Percentiles rank a stretch among this genome's conserved stretches.
Conservation (phyloP, 306 rosid species). For the Cotoneaster glaucophyllus region DNA sequence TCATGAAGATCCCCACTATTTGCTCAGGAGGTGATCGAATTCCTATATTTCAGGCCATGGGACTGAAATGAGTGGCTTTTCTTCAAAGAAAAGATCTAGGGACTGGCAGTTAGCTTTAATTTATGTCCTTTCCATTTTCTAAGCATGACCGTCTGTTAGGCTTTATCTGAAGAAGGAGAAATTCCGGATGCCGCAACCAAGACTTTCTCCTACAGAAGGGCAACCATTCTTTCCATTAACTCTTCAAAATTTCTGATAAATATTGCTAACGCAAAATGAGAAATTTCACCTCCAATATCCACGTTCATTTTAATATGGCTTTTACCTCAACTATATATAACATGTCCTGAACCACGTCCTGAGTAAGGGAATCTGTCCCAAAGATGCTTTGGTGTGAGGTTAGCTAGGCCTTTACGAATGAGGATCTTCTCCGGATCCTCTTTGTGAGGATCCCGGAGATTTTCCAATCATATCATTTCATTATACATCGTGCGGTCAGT, state of each 20-base stretch:
- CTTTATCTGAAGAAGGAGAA: not conserved
- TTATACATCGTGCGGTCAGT: no score
- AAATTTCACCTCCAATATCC: not conserved
- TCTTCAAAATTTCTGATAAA: no score
- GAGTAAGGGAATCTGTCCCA: not conserved
- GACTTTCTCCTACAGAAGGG: not conserved
- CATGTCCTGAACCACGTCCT: not conserved
- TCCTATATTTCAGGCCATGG: no score
- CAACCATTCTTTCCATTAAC: not conserved
- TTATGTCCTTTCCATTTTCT: not conserved
- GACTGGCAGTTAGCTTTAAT: not conserved
- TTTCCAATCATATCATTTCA: rapidly evolving
- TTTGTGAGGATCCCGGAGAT: rapidly evolving
- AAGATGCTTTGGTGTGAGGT: not conserved
- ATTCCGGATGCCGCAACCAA: no score
- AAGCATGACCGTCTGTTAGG: not conserved
- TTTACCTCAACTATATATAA: no score
- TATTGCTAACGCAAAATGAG: not conserved
- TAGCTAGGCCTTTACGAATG: not conserved
- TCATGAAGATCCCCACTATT: no score
- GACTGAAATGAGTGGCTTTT: not conserved
- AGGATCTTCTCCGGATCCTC: no score
- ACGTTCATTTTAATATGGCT: no score
- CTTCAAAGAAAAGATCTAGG: not conserved
- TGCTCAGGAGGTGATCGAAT: no score